These are phyloP conservation scores for Stropharia rugosoannulata DNA, from an alignment of 768 basidiomycete species.

Conservation along the genomic window DNA sequence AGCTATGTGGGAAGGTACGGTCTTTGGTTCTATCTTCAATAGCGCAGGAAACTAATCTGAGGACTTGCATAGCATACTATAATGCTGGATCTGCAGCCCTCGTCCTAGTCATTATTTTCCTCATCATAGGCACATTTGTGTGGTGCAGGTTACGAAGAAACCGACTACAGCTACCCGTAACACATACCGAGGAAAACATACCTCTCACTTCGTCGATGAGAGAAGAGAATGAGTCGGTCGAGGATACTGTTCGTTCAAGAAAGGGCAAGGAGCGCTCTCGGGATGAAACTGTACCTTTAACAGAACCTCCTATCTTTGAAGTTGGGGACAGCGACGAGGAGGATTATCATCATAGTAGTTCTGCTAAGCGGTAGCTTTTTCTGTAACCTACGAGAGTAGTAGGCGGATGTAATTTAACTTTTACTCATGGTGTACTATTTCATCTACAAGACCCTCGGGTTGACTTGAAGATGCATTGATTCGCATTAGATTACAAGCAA, in stretches of 20 bases:
- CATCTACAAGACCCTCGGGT: no score
- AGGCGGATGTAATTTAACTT: slow-evolving; percentile 10
- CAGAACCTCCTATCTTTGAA: slow-evolving; percentile 48
- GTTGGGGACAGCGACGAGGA: slow-evolving; percentile 60
- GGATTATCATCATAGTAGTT: slow-evolving; percentile 24
- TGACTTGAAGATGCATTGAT: no score
- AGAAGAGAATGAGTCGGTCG: slow-evolving; percentile 42
- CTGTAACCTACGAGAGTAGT: background rate
- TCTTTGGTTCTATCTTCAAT: background rate
- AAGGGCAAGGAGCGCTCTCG: slow-evolving; percentile 52
- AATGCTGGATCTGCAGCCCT: slow-evolving; percentile 87
- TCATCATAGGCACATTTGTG: slow-evolving; percentile 70
- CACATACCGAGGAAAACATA: slow-evolving; percentile 64
- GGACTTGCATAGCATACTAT: slow-evolving; percentile 70
- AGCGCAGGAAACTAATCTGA: slow-evolving; percentile 2
- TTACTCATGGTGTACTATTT: background rate
- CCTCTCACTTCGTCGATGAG: slow-evolving; percentile 49
- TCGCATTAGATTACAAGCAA: background rate
- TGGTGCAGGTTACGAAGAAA: slow-evolving; percentile 70
- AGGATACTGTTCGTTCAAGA: slow-evolving; percentile 25
- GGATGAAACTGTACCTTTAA: slow-evolving; percentile 19
- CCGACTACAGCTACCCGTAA: slow-evolving; percentile 39
- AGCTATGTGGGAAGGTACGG: slow-evolving; percentile 88
- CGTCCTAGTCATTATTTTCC: slow-evolving; percentile 73
- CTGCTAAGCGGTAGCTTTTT: slow-evolving; percentile 7